Base-by-base conservation (phyloP, 2,329 filamentous ascomycete species). In the Aspergillus sp. region DNA sequence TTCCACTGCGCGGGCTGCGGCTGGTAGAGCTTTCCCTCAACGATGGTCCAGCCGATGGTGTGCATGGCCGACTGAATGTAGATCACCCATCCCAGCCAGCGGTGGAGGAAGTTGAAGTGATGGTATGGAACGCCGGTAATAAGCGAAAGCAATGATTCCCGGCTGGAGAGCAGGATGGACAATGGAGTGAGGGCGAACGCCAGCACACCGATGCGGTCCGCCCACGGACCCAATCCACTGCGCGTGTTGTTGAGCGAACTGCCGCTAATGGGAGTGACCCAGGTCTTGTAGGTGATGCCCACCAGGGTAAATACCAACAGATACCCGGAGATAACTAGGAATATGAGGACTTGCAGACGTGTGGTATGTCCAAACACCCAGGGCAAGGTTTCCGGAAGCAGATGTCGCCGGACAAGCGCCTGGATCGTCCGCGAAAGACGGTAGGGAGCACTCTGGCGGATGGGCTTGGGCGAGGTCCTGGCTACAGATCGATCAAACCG, bases 181-280 rank as follows among this genome's bases (percentile, higher is more conserved):
- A 92, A 79, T 0, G 90, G 90, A 0, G 89, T 91, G 8, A 92
- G 81, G 0, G 89, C 90, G 67, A 90, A 92, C 1, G 90, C 89
- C 0, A 92, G 73, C 2, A 88, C 82, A 7, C 90, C 90, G 3
- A 92, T 72, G 15, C 90, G 84, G 70, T 92, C 86, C 0, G 86
- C 81, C 79, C 85, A 92, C 0, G 87, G 85, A 0, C 89, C 89
- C 0, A 92, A 77, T 3, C 83, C 83, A 4, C 83, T 85, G 8
- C 90, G 84, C 0, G 83, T 90, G 72, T 89, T 90, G 75, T 84
- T 82, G 0, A 86, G 70, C 0, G 79, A 80, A 0, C 82, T 81
- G 13, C 79, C 79, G 70, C 86, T 85, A 54, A 91, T 83, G 0
- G 90, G 90, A 0, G 88, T 91, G 8, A 89, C 72, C 89, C 89